Conservation (phyloP, 108 stramenopile species). For the Nannochloropsis gaditana region DNA sequence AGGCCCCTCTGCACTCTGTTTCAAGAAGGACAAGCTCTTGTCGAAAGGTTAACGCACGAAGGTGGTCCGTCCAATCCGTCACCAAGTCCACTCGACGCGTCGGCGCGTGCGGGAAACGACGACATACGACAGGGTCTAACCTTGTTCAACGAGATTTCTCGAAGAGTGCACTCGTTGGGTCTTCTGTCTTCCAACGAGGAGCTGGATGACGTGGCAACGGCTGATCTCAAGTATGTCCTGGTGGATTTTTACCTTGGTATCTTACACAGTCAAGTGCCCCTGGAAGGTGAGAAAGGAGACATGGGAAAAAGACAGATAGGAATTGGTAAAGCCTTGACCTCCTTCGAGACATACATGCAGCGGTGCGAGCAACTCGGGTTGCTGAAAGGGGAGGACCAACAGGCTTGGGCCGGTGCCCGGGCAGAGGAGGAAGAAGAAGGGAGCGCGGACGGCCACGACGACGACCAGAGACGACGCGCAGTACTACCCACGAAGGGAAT, state of each 20-base stretch:
- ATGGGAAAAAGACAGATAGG: not conserved
- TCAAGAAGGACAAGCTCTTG: not conserved
- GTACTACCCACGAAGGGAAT: not conserved
- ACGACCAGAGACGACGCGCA: not conserved
- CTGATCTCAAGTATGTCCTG: not conserved
- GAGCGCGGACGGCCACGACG: not conserved
- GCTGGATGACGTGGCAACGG: constrained; percentile 31
- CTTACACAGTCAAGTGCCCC: not conserved
- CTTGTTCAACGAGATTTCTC: not conserved
- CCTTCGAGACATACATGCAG: not conserved
- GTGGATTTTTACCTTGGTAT: constrained; percentile 23
- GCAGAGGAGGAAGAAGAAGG: not conserved
- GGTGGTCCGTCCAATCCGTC: no score
- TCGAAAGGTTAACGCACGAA: not conserved
- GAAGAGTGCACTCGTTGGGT: not conserved
- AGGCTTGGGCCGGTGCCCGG: not conserved
- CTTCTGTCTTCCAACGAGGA: constrained; percentile 21
- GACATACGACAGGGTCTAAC: constrained; percentile 11
- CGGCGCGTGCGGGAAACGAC: not conserved
- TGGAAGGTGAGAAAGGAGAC: not conserved
- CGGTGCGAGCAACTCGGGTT: not conserved
- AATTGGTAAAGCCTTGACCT: not conserved
- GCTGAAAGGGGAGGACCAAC: not conserved
- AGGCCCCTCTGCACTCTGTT: not conserved
- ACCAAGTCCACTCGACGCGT: no score